Base-by-base conservation (phyloP, 371 early-diverging fungal genomes). In the Phascolomyces articulosus region DNA sequence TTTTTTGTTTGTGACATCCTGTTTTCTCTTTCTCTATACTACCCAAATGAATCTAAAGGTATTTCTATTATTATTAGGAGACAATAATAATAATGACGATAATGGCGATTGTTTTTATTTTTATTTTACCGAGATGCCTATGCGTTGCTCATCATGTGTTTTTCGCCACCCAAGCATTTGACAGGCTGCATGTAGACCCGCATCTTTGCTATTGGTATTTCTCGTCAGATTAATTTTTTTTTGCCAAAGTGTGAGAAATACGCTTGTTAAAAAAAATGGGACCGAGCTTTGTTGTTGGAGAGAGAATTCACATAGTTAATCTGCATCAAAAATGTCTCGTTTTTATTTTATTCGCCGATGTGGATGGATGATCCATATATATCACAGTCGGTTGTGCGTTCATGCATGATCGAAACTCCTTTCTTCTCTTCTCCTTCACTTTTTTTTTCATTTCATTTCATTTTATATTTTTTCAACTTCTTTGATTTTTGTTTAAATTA, bases 351-450 rank as follows among this genome's bases (percentile, higher is more conserved):
- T 57, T 55, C 55, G 63, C 63, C 31, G 55, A n/a, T n/a, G n/a
- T n/a, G n/a, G n/a, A n/a, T n/a, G n/a, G n/a, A n/a, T n/a, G n/a
- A 62, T 53, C 40, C 55, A 62, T 55, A 55, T 54, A 62, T 55
- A 40, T 49, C 29, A 23, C 1, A n/a, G n/a, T n/a, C n/a, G 34
- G 26, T n/a, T 24, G 10, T 38, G 13, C 31, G 27, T 51, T 28
- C 38, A 28, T 47, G 56, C 60, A 40, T 59, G 28, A 44, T 59
- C 60, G 26, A 29, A 41, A 4, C 27, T 16, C 41, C 21, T 40
- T 51, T 55, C 49, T 55, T 60, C 21, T 26, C 55, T 60, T 55
- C 57, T 62, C 26, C 29, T 48, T 56, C 40, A 41, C 31, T 34
- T 15, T 40, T 27, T 24, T 49, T 49, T 18, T 27, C 27, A 18